Base-by-base conservation (phyloP, 176 grass and related monocot species). In the Ampelocalamus luodianensis region DNA sequence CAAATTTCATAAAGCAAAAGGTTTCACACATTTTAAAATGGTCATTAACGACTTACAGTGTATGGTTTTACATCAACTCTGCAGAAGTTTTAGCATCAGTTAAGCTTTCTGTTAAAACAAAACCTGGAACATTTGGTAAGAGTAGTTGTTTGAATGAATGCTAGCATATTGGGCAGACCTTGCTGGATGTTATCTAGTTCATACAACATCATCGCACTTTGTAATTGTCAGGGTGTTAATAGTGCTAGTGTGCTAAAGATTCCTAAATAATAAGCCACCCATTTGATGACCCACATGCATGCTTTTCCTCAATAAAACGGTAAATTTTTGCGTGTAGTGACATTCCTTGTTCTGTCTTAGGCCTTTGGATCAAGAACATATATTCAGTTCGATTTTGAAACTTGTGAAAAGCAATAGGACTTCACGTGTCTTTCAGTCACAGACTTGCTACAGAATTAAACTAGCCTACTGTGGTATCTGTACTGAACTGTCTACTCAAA, bases 151-250 rank as follows among this genome's bases (percentile, higher is more conserved):
- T 64, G 69, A 73, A 44, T 62, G 69, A 49, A 45, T 49, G 42
- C 27, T 29, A 62, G 42, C 40, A 61, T 60, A 73, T n/a, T 29
- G 24, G 16, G 56, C 3, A 17, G 55, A 38, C 56, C 81, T 73
- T 83, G 53, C 42, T 63, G 45, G 54, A 7, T 83, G 55, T 24
- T 26, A 74, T 34, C 26, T 39, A 74, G 50, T 83, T 81, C 79
- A 81, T 55, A 51, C 34, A 69, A 81, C 17, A 62, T 48, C 55
- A 36, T 74, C 69, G 64, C 56, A 22, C 17, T 63, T 60, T 73
- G 14, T 58, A 71, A 59, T 82, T 59, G 79, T 20, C 14, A 71
- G 50, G 6, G 24, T 82, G 37, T 46, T 20, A 60, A 11, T 14
- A 46, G 3, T 60, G 49, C 22, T 36, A 80, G 29, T 23, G 29